Evolutionary conservation across 2,329 filamentous ascomycete genomes (phyloP).

Genomic region (Escovopsis sp.): DNA sequence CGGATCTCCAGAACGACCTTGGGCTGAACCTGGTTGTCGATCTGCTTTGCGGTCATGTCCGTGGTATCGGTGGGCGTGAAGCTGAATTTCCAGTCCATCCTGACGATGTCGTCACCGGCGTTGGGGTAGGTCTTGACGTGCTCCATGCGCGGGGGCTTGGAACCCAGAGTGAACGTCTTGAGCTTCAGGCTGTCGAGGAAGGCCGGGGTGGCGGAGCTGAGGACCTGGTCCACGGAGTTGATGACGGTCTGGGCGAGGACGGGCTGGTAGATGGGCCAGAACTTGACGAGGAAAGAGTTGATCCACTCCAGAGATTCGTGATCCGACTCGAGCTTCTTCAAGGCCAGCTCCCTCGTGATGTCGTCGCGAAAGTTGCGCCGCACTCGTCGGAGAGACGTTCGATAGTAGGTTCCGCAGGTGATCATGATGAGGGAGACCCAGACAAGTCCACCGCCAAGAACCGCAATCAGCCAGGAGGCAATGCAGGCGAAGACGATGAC

Average conservation of each 20-base stretch:
- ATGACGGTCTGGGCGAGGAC: conserved; percentile 86
- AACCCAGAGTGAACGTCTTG: conserved; percentile 85
- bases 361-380: conserved; percentile 94
- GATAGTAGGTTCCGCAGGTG: conserved; percentile 84
- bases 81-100: conserved; percentile 99
- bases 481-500: conserved; percentile 88
- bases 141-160: conserved; percentile 89
- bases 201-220: conserved; percentile 78
- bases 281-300: conserved; percentile 95
- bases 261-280: conserved; percentile 97
- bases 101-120: conserved; percentile 82
- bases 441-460: conserved; percentile 77
- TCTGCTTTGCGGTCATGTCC: conserved; percentile 77
- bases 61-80: conserved; percentile 91
- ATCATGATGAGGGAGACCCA: conserved; percentile 95
- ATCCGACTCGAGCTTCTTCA: conserved; percentile 78
- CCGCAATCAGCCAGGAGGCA: conserved; percentile 74
- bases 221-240: conserved; percentile 85
- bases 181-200: conserved; percentile 90
- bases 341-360: conserved; percentile 72
- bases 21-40: conserved; percentile 93
- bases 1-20: conserved; percentile 92
- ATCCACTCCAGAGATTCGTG: conserved; percentile 95
- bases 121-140: conserved; percentile 98
- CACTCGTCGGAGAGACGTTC: conserved; percentile 84